phyloP scores from a whole-genome alignment of 2,329 filamentous ascomycete species.

The Alternaria solani region DNA sequence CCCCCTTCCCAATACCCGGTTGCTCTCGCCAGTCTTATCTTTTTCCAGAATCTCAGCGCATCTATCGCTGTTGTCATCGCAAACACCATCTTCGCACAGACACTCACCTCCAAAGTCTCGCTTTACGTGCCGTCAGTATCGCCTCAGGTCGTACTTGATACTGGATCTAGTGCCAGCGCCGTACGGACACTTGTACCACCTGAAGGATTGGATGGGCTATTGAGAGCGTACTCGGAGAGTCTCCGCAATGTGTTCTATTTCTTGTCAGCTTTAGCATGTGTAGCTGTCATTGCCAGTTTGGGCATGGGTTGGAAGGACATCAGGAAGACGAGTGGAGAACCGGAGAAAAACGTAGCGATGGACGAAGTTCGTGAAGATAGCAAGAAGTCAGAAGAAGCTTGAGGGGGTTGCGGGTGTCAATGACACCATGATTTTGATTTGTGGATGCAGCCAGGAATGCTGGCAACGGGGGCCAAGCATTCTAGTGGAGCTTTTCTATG shows the following conservation, averaged over 20 bases:
- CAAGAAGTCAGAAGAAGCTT: neutral
- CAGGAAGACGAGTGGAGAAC: conserved; percentile 18
- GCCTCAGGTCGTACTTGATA: conserved; percentile 27
- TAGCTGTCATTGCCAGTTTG: conserved; percentile 22
- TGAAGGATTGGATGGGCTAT: conserved; percentile 28
- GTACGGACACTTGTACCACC: conserved; percentile 28
- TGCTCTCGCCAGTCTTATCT: conserved; percentile 45
- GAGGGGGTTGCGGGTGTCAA: neutral
- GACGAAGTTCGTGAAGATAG: neutral
- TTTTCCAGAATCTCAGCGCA: conserved; percentile 48
- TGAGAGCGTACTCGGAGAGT: conserved; percentile 35
- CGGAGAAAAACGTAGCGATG: neutral
- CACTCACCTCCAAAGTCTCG: conserved; percentile 20
- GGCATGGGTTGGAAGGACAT: conserved; percentile 41
- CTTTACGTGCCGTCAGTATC: conserved; percentile 37
- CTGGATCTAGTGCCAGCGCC: conserved; percentile 35
- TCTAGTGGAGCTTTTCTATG: neutral
- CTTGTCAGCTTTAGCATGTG: conserved; percentile 21
- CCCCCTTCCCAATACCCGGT: conserved; percentile 37
- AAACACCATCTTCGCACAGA: conserved; percentile 39
- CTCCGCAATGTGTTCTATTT: conserved; percentile 39
- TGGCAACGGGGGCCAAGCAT: neutral
- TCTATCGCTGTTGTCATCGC: conserved; percentile 43
- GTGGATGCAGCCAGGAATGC: neutral
- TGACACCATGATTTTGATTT: neutral